Evolutionary conservation across 2,329 filamentous ascomycete species (phyloP).

Genomic region (Colletotrichum tofieldiae): DNA sequence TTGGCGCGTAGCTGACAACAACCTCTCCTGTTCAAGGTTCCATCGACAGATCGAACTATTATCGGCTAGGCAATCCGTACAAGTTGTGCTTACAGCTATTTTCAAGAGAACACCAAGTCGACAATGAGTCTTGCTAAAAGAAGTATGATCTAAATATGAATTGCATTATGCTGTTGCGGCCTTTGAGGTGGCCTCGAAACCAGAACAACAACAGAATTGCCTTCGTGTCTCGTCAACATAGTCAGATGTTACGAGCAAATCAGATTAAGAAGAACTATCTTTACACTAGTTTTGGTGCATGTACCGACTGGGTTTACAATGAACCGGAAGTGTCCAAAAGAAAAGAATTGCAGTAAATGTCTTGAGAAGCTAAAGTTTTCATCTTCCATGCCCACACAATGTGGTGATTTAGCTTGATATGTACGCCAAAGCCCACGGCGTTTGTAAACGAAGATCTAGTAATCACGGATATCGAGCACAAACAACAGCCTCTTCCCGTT

Average conservation of each 20-base stretch:
- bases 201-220: not conserved
- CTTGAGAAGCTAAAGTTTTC: not conserved
- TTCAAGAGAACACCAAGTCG: not conserved
- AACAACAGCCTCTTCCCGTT: not conserved
- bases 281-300: not conserved
- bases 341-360: not conserved
- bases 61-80: not conserved
- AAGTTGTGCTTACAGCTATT: not conserved
- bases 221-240: not conserved
- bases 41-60: not conserved
- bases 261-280: not conserved
- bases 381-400: too few relatives aligned
- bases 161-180: not conserved
- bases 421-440: too few relatives aligned
- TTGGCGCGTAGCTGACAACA: not conserved
- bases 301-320: not conserved
- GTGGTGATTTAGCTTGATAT: too few relatives aligned
- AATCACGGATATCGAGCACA: not conserved
- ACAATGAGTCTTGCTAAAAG: too few relatives aligned
- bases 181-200: not conserved
- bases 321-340: not conserved
- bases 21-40: not conserved
- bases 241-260: not conserved
- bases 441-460: too few relatives aligned
- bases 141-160: too few relatives aligned